Base-by-base conservation (phyloP, 257 asterid species). In the Lavandula angustifolia region DNA sequence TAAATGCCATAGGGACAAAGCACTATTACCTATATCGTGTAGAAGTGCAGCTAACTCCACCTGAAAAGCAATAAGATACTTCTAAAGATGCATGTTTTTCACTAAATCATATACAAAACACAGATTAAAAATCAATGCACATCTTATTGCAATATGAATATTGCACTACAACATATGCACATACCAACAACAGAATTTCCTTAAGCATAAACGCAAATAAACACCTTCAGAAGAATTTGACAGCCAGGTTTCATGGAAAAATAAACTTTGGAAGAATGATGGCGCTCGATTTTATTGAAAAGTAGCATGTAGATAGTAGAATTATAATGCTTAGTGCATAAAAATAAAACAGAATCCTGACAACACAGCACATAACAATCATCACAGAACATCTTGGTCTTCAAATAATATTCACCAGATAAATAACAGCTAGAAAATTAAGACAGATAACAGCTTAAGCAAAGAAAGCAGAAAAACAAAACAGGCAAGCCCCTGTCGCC, bases 11-110 rank as follows among this genome's bases (percentile, higher is more conserved):
- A 58, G 66, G 57, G 43, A 43, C 18, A 62, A 62, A 61, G 40
- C 6, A 58, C 14, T 44, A 66, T 76, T 74, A 90, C 96, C 97
- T 70, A 87, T 82, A 76, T 92, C 98, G 65, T 89, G 98, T 51
- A 92, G 87, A 79, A 92, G 95, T 43, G 98, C 98, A 66, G 98
- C 96, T 74, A 92, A 80, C 81, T 89, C 95, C 76, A 92, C 96
- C 98, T 92, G 86, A 55, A 43, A 58, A 74, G 51, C 60, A 66
- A 70, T 48, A 46, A 62, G 65, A 55, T 13, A 62, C 71, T 47
- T 53, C 44, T 64, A 62, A 76, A 42, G 67, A 41, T 54, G 14
- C 17, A 43, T 4, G 46, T 52, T 59, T 46, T 59, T 46, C 10
- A 41, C 41, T 5, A 7, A 18, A 16, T 9, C 46, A 53, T n/a